Evolutionary conservation across 176 grass and related monocot genomes (phyloP).

Genomic region (Otatea glauca): DNA sequence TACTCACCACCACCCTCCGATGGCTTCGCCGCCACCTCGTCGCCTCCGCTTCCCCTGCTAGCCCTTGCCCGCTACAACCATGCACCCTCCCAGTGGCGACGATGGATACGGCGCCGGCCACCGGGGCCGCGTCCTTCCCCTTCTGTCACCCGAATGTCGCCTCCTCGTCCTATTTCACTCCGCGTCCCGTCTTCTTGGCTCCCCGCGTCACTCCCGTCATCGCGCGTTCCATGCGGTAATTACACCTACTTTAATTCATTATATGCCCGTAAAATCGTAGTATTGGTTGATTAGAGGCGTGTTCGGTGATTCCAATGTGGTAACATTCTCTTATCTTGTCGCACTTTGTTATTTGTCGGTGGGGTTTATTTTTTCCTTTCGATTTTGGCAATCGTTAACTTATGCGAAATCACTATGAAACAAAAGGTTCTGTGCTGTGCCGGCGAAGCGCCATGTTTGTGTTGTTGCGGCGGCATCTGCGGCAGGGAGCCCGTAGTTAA

Average conservation of each 20-base stretch:
- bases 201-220: not conserved
- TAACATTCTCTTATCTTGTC: not conserved
- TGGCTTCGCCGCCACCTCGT: slow-evolving; percentile 9
- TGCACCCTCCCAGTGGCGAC: not conserved
- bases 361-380: not conserved
- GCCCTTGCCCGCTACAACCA: not conserved
- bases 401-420: not conserved
- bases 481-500: slow-evolving; percentile 42
- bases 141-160: not conserved
- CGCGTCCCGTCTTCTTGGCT: not conserved
- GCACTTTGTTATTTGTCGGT: not conserved
- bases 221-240: slow-evolving; percentile 10
- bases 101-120: too few relatives aligned
- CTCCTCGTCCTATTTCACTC: not conserved
- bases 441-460: slow-evolving; percentile 33
- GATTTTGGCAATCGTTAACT: not conserved
- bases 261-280: not conserved
- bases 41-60: slow-evolving; percentile 12
- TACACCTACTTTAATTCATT: not conserved
- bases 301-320: not conserved
- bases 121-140: not conserved
- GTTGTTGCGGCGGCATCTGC: slow-evolving; percentile 45
- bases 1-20: not conserved
- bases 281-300: not conserved
- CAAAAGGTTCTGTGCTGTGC: slow-evolving; percentile 29